phyloP scores from a whole-genome alignment of 257 asterid genomes.

The Primulina eburnea region DNA sequence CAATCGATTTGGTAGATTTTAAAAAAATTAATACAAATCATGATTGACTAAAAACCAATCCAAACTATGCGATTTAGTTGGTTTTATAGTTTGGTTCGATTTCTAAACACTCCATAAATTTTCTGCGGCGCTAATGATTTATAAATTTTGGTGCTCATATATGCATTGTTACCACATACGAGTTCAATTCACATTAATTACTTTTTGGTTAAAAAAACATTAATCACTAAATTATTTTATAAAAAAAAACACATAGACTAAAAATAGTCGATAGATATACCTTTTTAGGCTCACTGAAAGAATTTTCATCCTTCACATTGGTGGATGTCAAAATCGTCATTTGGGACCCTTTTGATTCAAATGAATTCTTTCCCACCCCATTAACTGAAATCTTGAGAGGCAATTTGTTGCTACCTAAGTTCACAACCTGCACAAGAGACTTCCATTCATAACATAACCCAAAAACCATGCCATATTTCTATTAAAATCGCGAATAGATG shows the following conservation, averaged over 20 bases:
- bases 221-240: too few species aligned
- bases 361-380: slow-evolving; percentile 41
- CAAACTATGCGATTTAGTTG: too few species aligned
- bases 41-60: too few species aligned
- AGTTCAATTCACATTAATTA: too few species aligned
- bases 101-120: too few species aligned
- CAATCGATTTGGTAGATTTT: too few species aligned
- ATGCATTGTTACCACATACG: too few species aligned
- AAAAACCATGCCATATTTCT: neutral
- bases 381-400: slow-evolving; percentile 39
- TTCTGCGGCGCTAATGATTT: too few species aligned
- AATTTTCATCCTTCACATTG: slow-evolving; percentile 69
- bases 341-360: slow-evolving; percentile 48
- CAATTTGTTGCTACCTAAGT: slow-evolving; percentile 52
- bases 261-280: slow-evolving; percentile 26
- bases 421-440: slow-evolving; percentile 51
- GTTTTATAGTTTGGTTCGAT: too few species aligned
- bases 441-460: neutral
- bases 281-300: slow-evolving; percentile 65
- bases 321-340: slow-evolving; percentile 54
- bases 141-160: too few species aligned
- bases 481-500: neutral
- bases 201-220: too few species aligned
- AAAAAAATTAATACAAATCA: too few species aligned
- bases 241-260: neutral